Conservation (phyloP, 441 rosid species). For the Omphalea diandra region DNA sequence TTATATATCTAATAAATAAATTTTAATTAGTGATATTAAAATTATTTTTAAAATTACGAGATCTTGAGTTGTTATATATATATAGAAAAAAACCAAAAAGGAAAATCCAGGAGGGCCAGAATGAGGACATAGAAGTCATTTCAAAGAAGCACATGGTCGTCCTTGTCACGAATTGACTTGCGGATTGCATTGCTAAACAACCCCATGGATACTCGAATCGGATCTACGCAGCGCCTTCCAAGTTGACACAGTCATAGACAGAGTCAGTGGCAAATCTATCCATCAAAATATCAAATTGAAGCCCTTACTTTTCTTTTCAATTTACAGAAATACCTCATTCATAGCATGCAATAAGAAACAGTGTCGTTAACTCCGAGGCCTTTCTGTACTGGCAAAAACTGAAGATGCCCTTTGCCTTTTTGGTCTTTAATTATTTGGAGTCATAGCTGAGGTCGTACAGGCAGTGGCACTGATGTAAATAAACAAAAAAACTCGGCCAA, state of each 20-base stretch:
- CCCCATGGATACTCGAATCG: not conserved
- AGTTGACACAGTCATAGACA: not conserved
- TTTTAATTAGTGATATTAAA: too few species aligned
- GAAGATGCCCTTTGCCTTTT: not conserved
- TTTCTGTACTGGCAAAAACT: slow-evolving; percentile 7
- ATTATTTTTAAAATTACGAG: too few species aligned
- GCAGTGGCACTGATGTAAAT: not conserved
- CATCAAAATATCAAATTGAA: not conserved
- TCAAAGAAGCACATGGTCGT: not conserved
- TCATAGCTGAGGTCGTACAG: not conserved
- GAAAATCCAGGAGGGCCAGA: not conserved
- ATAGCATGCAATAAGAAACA: not conserved
- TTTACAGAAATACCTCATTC: slow-evolving; percentile 1
- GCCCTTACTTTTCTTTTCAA: not conserved
- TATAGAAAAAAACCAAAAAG: too few species aligned
- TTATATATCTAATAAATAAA: too few species aligned
- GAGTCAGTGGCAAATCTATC: slow-evolving; percentile 1
- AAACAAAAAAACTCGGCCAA: not conserved
- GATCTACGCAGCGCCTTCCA: not conserved
- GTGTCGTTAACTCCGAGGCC: not conserved
- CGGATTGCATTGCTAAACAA: too few species aligned
- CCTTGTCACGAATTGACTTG: not conserved
- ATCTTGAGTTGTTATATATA: too few species aligned
- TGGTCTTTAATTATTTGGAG: too few species aligned
- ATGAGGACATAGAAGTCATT: not conserved